phyloP scores from a whole-genome alignment of 805 yeast genomes.

The Lipomyces chichibuensis region DNA sequence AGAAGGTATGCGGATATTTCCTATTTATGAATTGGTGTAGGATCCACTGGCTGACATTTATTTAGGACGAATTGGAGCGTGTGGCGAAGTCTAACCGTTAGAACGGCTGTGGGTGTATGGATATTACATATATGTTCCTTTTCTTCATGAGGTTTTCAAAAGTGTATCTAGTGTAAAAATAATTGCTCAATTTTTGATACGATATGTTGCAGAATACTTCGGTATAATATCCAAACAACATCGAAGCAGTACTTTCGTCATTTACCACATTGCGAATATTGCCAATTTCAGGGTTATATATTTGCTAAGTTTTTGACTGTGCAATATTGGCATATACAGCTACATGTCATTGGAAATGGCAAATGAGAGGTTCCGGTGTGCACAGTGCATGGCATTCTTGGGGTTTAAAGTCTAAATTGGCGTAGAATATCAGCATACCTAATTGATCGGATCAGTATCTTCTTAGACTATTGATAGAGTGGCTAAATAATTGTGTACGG shows the following conservation, averaged over 20 bases:
- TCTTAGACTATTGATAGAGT: no score
- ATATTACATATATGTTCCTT: slow-evolving; percentile 17
- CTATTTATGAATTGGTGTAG: background rate
- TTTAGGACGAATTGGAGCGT: slow-evolving; percentile 96
- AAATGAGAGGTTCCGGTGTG: no score
- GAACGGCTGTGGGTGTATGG: slow-evolving; percentile 5
- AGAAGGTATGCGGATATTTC: slow-evolving; percentile 60
- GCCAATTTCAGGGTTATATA: no score
- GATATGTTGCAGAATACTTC: background rate
- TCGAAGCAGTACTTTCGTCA: no score
- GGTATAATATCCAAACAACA: no score
- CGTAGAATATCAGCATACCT: background rate
- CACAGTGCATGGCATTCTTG: no score
- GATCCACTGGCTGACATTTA: slow-evolving; percentile 6
- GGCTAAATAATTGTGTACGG: background rate
- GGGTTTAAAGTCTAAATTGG: no score
- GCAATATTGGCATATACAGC: no score
- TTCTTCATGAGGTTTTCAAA: slow-evolving; percentile 23
- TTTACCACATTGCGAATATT: no score
- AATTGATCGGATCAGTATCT: background rate
- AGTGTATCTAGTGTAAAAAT: slow-evolving; percentile 35
- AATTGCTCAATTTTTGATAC: slow-evolving; percentile 10
- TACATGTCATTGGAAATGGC: background rate
- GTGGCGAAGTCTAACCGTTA: slow-evolving; percentile 99
- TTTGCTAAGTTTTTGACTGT: no score